Conservation (phyloP, 1,139 yeast species). For the Pichia sp. region DNA sequence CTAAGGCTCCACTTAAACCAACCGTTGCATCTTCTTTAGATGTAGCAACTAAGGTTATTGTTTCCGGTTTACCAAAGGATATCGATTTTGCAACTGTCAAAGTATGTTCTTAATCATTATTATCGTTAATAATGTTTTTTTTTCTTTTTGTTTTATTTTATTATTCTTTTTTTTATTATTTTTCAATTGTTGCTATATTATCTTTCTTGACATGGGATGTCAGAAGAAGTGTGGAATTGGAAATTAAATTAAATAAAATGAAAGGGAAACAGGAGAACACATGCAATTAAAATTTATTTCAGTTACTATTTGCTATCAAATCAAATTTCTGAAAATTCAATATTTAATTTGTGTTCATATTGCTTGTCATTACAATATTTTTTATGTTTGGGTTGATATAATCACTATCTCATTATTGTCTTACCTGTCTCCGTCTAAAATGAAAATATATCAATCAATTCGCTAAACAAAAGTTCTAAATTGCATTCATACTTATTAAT, state of each 20-base stretch:
- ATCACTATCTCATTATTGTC: neutral
- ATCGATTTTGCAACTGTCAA: slow-evolving; percentile 69
- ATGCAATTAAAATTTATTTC: neutral
- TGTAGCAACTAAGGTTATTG: slow-evolving; percentile 67
- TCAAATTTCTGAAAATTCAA: neutral
- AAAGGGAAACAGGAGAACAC: neutral
- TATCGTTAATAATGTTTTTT: neutral
- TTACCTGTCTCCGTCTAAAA: neutral
- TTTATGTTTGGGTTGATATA: neutral
- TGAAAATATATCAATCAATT: neutral
- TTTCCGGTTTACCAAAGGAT: slow-evolving; percentile 72
- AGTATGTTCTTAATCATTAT: slow-evolving; percentile 79
- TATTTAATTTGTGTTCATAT: neutral
- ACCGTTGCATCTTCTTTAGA: slow-evolving; percentile 33
- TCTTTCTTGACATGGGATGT: neutral
- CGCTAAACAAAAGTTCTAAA: neutral
- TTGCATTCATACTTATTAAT: neutral
- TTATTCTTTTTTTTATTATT: neutral
- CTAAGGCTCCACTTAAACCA: slow-evolving; percentile 10
- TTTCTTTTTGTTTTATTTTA: slow-evolving; percentile 1
- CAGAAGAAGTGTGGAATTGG: neutral
- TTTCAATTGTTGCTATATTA: neutral
- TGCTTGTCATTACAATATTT: neutral
- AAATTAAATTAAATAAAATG: too few relatives aligned
- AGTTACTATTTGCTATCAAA: neutral